Evolutionary conservation across 2,329 filamentous ascomycete genomes (phyloP).

Genomic region (Shiraia bambusicola): DNA sequence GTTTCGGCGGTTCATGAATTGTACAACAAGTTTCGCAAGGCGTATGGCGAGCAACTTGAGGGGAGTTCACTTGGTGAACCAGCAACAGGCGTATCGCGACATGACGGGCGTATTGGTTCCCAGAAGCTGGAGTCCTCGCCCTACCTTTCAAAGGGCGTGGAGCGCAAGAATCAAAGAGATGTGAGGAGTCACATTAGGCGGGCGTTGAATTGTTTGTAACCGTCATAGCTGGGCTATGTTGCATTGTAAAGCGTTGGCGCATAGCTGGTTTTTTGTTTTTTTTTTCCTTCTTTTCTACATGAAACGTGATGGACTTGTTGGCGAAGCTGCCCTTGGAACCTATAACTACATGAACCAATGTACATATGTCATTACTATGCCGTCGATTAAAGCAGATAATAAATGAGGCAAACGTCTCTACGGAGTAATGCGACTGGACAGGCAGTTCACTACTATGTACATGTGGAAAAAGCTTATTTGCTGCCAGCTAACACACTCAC

Average conservation of each 20-base stretch:
- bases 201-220: conserved; percentile 15
- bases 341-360: too few species aligned
- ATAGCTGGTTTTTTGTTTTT: neutral
- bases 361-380: too few species aligned
- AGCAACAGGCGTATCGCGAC: neutral
- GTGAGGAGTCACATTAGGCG: conserved; percentile 8
- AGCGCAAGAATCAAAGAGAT: neutral
- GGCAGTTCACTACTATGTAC: neutral
- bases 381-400: too few species aligned
- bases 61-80: too few species aligned
- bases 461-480: neutral
- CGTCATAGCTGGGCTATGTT: neutral
- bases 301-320: too few species aligned
- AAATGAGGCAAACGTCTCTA: neutral
- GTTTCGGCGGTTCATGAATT: too few species aligned
- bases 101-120: neutral
- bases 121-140: neutral
- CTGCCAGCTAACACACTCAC: too few species aligned
- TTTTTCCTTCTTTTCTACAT: too few species aligned
- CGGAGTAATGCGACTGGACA: neutral
- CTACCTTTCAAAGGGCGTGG: neutral
- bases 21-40: too few species aligned
- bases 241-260: neutral
- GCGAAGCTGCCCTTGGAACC: too few species aligned
- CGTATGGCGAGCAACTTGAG: too few species aligned